Evolutionary conservation across 371 early-diverging fungal genomes (phyloP).

Genomic region (Haplosporangium sp.): DNA sequence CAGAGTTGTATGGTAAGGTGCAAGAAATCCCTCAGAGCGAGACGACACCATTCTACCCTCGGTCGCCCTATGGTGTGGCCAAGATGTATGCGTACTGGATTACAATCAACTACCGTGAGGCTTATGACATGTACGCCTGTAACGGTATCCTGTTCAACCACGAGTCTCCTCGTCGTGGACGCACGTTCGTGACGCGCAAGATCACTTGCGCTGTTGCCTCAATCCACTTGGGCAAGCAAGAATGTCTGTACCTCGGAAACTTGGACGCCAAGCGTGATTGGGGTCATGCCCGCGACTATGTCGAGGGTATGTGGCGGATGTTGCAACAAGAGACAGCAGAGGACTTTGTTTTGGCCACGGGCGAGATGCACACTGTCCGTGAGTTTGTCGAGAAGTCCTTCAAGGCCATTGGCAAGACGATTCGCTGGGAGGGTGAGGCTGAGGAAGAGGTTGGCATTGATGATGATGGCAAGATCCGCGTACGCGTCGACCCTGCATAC

Average conservation of each 20-base stretch:
- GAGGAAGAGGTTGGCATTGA: conserved; percentile 81
- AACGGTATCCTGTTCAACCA: conserved; percentile 93
- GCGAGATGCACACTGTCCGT: conserved; percentile 87
- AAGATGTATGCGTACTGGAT: conserved; percentile 91
- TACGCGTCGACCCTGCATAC: conserved; percentile 82
- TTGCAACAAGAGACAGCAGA: conserved; percentile 86
- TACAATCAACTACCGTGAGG: conserved; percentile 87
- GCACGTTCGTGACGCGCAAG: conserved; percentile 90
- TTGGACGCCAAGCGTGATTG: conserved; percentile 91
- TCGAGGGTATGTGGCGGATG: conserved; percentile 94
- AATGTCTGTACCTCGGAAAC: conserved; percentile 85
- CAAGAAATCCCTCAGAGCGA: conserved; percentile 88
- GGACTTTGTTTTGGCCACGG: conserved; percentile 88
- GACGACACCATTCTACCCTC: conserved; percentile 90
- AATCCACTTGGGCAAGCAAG: conserved; percentile 78
- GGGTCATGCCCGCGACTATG: conserved; percentile 91
- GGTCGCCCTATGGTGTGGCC: conserved; percentile 90
- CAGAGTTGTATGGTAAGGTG: conserved; percentile 89
- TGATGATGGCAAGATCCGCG: conserved; percentile 74
- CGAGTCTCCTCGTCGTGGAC: conserved; percentile 88
- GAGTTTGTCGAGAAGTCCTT: conserved; percentile 88
- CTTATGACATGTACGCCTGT: conserved; percentile 86
- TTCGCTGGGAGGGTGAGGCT: conserved; percentile 85
- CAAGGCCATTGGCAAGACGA: conserved; percentile 71
- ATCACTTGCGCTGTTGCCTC: conserved; percentile 88